These are phyloP conservation scores for Fragaria ananassa DNA, from an alignment of 306 rosid species.

Conservation along the genomic window DNA sequence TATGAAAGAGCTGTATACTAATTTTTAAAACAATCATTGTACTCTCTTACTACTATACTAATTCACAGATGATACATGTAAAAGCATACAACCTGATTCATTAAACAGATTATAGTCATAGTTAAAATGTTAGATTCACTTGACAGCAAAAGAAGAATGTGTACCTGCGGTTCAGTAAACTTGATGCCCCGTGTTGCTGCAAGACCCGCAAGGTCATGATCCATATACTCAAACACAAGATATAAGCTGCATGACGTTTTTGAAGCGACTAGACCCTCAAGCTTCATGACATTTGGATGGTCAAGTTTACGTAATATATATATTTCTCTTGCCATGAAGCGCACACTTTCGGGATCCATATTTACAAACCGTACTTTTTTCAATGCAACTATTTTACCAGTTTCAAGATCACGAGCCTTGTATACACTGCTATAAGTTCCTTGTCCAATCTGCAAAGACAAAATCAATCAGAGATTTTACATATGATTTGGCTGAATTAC, in stretches of 20 bases:
- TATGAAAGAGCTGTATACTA: background rate
- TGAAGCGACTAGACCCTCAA: conserved; percentile 81
- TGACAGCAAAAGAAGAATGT: background rate
- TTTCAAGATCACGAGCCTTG: conserved; percentile 79
- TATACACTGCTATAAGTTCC: conserved; percentile 93
- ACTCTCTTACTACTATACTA: background rate
- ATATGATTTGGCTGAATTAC: background rate
- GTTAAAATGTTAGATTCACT: background rate
- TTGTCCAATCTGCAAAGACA: conserved; percentile 71
- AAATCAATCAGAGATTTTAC: conserved; percentile 12
- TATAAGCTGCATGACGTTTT: conserved; percentile 70
- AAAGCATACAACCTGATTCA: background rate
- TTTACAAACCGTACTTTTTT: conserved; percentile 87
- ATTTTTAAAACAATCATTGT: background rate
- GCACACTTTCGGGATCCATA: conserved; percentile 81
- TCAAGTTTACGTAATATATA: conserved; percentile 83
- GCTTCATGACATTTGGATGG: conserved; percentile 94
- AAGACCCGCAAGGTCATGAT: conserved; percentile 85
- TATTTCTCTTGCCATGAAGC: conserved; percentile 95
- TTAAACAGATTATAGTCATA: background rate
- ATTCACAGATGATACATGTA: background rate
- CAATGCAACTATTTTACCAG: conserved; percentile 79
- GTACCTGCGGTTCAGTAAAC: conserved; percentile 81
- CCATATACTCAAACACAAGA: conserved; percentile 97
- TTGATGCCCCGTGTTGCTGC: conserved; percentile 54